Evolutionary conservation across 169 alveolate genomes (phyloP), one percentile per base, ranked within the genome.

Genomic region (Plasmodium sp.): DNA sequence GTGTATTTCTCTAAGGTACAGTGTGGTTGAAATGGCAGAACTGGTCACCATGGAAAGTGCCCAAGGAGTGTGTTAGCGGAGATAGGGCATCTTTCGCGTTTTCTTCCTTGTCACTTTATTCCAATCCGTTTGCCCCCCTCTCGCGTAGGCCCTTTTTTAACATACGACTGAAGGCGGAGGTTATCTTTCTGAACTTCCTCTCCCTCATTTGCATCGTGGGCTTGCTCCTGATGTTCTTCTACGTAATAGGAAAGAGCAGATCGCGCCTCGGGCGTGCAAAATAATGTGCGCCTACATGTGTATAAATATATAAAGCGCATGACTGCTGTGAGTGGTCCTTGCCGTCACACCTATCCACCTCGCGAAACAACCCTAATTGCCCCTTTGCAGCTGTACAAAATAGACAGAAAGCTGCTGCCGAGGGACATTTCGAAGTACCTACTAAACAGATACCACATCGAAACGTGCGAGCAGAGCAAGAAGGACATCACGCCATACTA

Each of bases 161-260:
- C 84, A 96, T 96, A 80, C 81, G 97, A 39, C 81, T 95, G 31
- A 94, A 88, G 83, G 92, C 93, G 83, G 97, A 95, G 72, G 96
- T 95, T 33, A 96, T 95, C 27, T 56, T 93, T 9, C 81, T 96
- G 58, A 93, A 94, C 51, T 67, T 86, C 5, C 72, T 94, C 33
- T 94, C 97, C 22, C n/a, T 95, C 16, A 45, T 92, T 39, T 92
- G 96, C 34, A 95, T 94, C 16, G 43, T 93, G 9, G 91, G 84
- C n/a, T 88, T 96, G 77, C 62, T 95, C 45, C 58, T 73, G 56
- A 88, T 95, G 79, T 93, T 92, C 84, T 75, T 93, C 39, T 90
- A 91, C 86, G 95, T 82, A 48, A 43, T 39, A 88, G 33, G 58
- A 79, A 31, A 88, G 45, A 22, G 62, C 3, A 14, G 7, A 51